Conservation (phyloP, 2,329 filamentous ascomycete genomes). For the Macroventuria anomochaeta region DNA sequence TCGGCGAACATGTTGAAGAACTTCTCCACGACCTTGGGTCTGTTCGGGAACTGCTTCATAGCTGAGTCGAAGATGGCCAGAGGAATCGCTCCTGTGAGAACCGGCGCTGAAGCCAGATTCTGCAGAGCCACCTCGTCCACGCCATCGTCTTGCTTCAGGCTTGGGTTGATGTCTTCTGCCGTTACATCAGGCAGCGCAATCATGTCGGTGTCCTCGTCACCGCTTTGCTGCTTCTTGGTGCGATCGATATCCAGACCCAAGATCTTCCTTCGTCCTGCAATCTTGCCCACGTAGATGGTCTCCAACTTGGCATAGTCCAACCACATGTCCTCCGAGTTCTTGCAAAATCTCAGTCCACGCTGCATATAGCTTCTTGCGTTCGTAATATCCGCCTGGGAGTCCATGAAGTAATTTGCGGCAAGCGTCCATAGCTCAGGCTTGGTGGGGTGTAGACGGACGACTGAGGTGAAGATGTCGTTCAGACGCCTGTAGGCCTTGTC, state of each 20-base stretch:
- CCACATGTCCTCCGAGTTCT: constrained; percentile 76
- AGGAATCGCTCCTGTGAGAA: constrained; percentile 90
- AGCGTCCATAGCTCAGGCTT: constrained; percentile 85
- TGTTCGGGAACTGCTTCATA: constrained; percentile 76
- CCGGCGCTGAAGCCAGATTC: constrained; percentile 73
- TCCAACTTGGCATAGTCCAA: constrained; percentile 89
- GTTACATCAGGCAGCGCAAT: constrained; percentile 66
- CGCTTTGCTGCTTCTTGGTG: constrained; percentile 52
- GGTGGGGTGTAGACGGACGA: constrained; percentile 83
- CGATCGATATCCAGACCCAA: constrained; percentile 64
- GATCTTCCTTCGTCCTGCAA: constrained; percentile 74
- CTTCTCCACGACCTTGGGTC: constrained; percentile 68
- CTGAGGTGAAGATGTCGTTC: constrained; percentile 66
- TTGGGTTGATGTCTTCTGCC: constrained; percentile 67
- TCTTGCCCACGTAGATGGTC: constrained; percentile 87
- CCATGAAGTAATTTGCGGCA: constrained; percentile 78
- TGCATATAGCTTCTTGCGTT: constrained; percentile 86
- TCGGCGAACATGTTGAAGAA: constrained; percentile 82
- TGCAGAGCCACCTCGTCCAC: constrained; percentile 64
- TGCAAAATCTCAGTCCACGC: constrained; percentile 88
- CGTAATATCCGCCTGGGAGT: constrained; percentile 84
- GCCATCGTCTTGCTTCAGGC: constrained; percentile 56
- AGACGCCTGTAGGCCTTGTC: constrained; percentile 68
- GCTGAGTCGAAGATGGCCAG: constrained; percentile 89
- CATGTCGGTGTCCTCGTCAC: constrained; percentile 58